A percentile compares a stretch with the other conserved stretches of the same genome.
Conservation (phyloP, 2,329 filamentous ascomycete genomes). For the Diaporthe sp. region DNA sequence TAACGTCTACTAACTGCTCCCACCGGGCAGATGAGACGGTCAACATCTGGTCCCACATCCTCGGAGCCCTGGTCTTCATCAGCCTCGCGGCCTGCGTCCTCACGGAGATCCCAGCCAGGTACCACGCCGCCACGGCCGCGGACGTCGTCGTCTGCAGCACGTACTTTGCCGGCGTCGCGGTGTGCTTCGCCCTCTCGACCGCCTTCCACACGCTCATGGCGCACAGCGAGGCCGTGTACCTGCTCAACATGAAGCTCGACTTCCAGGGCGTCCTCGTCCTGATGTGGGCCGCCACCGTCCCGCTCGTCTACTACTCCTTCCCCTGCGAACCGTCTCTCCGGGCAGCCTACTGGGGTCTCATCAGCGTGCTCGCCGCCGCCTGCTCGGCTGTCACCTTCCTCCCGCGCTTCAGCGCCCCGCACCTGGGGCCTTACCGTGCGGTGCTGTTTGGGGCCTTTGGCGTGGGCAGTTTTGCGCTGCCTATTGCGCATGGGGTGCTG, state of each 20-base stretch:
- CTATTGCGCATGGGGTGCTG: conserved; percentile 55
- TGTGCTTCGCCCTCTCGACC: conserved; percentile 62
- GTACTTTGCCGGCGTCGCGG: conserved; percentile 60
- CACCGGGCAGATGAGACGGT: conserved; percentile 48
- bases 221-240: conserved; percentile 64
- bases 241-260: conserved; percentile 70
- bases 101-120: conserved; percentile 53
- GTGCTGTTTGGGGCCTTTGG: conserved; percentile 58
- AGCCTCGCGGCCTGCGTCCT: conserved; percentile 55
- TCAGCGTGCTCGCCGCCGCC: conserved; percentile 51
- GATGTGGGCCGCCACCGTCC: conserved; percentile 73
- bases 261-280: conserved; percentile 73
- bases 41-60: conserved; percentile 62
- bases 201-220: conserved; percentile 71
- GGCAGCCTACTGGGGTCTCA: conserved; percentile 54
- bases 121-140: conserved; percentile 50
- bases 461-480: conserved; percentile 55
- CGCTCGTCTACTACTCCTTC: conserved; percentile 70
- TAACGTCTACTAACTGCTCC: neutral
- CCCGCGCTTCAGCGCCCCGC: conserved; percentile 54
- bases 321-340: conserved; percentile 53
- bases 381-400: conserved; percentile 56
- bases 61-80: conserved; percentile 58
- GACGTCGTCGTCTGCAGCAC: conserved; percentile 59
- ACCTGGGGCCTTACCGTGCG: conserved; percentile 55